A percentile compares a stretch with the other conserved stretches of the same genome.
phyloP scores from a whole-genome alignment of 2,329 filamentous ascomycete genomes.

The Alternaria postmessia region DNA sequence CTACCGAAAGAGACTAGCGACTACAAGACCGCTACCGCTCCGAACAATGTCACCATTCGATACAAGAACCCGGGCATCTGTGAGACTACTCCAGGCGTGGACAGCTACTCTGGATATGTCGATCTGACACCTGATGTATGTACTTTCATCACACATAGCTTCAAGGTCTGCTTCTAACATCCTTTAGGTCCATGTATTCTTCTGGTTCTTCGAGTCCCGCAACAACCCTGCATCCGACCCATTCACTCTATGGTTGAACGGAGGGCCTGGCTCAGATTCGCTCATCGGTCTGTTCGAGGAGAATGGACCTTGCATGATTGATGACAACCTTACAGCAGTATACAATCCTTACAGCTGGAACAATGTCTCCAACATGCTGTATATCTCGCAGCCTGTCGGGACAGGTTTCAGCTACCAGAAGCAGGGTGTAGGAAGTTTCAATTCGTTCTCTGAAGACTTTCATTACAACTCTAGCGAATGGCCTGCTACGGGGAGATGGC shows the following conservation, averaged over 20 bases:
- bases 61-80: conserved; percentile 64
- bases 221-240: conserved; percentile 57
- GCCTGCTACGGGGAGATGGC: conserved; percentile 57
- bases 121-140: conserved; percentile 46
- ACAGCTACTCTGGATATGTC: conserved; percentile 56
- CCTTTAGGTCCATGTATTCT: conserved; percentile 49
- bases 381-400: conserved; percentile 68
- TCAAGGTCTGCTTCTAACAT: conserved; percentile 2
- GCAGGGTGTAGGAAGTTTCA: conserved; percentile 29
- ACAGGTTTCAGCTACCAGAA: conserved; percentile 61
- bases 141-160: not conserved
- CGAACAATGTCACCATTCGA: conserved; percentile 56
- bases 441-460: conserved; percentile 55
- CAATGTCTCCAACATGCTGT: conserved; percentile 67
- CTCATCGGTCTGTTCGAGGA: conserved; percentile 63
- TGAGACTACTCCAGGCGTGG: conserved; percentile 62
- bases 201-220: conserved; percentile 63
- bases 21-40: conserved; percentile 56
- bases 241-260: conserved; percentile 62
- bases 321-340: conserved; percentile 27
- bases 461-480: conserved; percentile 55
- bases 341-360: conserved; percentile 69
- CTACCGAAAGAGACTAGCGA: conserved; percentile 53
- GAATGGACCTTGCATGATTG: conserved; percentile 32
- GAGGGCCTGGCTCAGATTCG: conserved; percentile 60